Evolutionary conservation across 495 filamentous ascomycete genomes (phyloP), one percentile per base, ranked within the genome.

Genomic region (Durotheca rogersii): DNA sequence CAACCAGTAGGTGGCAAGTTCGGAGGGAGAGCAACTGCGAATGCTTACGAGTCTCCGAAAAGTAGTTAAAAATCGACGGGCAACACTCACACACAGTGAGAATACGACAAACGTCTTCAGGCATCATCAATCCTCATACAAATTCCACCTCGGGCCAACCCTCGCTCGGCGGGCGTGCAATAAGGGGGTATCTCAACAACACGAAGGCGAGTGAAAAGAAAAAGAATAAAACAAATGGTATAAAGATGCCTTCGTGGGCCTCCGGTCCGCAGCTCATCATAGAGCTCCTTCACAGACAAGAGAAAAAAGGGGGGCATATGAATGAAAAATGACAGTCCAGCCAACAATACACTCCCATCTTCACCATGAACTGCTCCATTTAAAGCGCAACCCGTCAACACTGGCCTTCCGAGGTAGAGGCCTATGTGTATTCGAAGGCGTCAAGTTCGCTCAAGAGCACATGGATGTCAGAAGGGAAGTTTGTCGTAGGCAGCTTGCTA

Each of bases 151-250:
- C 56, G 14, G 39, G 53, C 53, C 53, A 41, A 53, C 53, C 49
- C 62, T 63, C 62, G 56, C 43, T 56, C 62, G 53, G 56, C 62
- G 60, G 55, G 53, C 51, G 53, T 51, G 60, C 53, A 60, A 66
- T 55, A 66, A 66, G 41, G 53, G 62, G 62, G 62, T 66, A 66
- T 66, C 62, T 66, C 47, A 63, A 63, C 49, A 63, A 11, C 9
- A 50, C 62, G 47, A 46, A 60, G 62, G 60, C 60, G 39, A 52
- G 19, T 40, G 41, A 58, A 62, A 51, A 38, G 27, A 35, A 42
- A 43, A 37, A 41, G 41, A 27, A 50, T 53, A 46, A 50, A 51
- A 40, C 41, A 56, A 60, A 62, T 32, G 44, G 52, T 61, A 61
- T 52, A 44, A 63, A 60, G 31, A 46, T 58, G 60, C 59, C 62